Evolutionary conservation across 805 yeast species (phyloP), one percentile per base, ranked within the genome.

Genomic region (Kodamaea lidongshanica): DNA sequence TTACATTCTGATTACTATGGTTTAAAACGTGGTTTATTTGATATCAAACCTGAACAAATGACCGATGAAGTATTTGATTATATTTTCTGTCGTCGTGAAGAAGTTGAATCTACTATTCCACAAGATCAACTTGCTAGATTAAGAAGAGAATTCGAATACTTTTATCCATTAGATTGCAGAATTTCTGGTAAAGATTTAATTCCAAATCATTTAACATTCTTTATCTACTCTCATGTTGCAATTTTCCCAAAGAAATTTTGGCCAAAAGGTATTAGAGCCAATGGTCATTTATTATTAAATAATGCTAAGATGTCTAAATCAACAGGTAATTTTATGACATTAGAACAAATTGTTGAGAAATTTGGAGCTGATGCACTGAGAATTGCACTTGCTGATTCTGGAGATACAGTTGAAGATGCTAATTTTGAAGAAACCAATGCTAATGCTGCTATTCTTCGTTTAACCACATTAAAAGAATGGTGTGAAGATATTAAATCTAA

Each of bases 301-400:
- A 89, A 92, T 56, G 92, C 89, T 48, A 92, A 92, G 73, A 92
- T 92, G 98, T 79, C 96, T 33, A 92, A 92, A 61, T 82, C 95
- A 18, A 89, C 97, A 18, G 98, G 98, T 63, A 92, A 92, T 67
- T 92, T 92, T 56, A 70, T 85, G 78, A 92, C 97, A 30, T 68
- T 92, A 57, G 73, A 78, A 47, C 86, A 92, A 58, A 73, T 82
- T 54, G 79, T 79, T 37, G 70, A 76, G 47, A 92, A 92, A 62
- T 92, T 79, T 46, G 98, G 98, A 58, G 95, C 97, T 30, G 98
- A 92, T 59, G 96, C 97, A 23, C 69, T 95, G 7, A 82, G 98
- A 70, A 84, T 92, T 56, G 96, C 98, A 4, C 67, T 92, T 42
- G 98, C 97, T 26, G 98, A 92, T 67, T 96, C 96, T 30, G 98